Evolutionary conservation across 257 asterid species (phyloP).

Genomic region (Verbascum thapsus): DNA sequence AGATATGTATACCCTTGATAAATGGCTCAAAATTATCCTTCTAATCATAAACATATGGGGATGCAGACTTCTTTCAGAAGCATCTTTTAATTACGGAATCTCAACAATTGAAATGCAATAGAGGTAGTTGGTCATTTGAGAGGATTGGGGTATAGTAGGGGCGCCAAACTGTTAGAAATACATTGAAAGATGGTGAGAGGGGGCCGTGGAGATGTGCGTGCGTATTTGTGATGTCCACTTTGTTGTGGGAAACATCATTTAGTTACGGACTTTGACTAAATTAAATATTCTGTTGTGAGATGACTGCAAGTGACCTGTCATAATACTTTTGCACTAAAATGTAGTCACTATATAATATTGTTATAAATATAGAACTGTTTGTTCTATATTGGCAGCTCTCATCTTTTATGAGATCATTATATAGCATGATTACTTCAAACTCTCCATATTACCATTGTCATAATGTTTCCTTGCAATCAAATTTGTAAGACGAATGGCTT

Average conservation of each 20-base stretch:
- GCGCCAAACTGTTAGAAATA: neutral
- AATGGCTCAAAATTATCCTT: neutral
- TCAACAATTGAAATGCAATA: neutral
- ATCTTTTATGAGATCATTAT: neutral
- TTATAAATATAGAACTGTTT: neutral
- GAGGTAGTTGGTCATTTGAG: neutral
- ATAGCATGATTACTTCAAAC: neutral
- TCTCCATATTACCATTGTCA: neutral
- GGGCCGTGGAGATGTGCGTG: no score
- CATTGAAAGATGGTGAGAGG: no score
- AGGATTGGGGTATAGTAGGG: neutral
- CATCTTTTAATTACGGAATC: neutral
- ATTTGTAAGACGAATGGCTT: neutral
- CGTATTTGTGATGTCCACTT: no score
- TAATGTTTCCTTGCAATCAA: constrained; percentile 1
- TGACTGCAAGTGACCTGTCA: neutral
- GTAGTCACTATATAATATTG: neutral
- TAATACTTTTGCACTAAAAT: neutral
- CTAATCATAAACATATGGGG: neutral
- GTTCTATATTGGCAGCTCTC: neutral
- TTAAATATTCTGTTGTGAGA: neutral
- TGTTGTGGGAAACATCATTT: no score
- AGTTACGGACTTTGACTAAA: no score
- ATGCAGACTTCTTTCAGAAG: neutral
- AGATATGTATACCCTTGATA: neutral